A percentile compares a stretch with the other conserved stretches of the same genome.
phyloP scores from a whole-genome alignment of 163 green algal genomes.

The Prototheca cutis region DNA sequence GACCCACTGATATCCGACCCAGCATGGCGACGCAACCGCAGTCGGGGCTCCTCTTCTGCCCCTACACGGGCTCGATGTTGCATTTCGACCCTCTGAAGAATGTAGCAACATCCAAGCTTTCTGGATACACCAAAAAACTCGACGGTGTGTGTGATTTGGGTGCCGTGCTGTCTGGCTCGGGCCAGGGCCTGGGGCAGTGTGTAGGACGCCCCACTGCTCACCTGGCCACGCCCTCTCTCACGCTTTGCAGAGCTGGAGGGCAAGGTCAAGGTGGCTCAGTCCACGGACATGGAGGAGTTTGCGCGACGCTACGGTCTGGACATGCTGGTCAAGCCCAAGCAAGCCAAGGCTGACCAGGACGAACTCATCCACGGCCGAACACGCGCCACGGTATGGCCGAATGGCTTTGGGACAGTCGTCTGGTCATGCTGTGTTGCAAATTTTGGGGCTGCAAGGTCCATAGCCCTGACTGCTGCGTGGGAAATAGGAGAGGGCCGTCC shows the following conservation, averaged over 20 bases:
- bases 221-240: no score
- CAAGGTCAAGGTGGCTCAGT: slow-evolving; percentile 5
- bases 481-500: no score
- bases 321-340: slow-evolving; percentile 42
- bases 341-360: slow-evolving; percentile 35
- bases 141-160: slow-evolving; percentile 38
- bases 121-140: slow-evolving; percentile 34
- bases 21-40: background rate
- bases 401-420: no score
- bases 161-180: no score
- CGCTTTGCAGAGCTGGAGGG: slow-evolving; percentile 15
- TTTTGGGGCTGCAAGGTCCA: no score
- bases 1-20: no score
- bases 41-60: slow-evolving; percentile 52
- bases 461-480: no score
- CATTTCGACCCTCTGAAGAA: slow-evolving; percentile 41
- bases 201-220: no score
- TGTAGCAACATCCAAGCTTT: slow-evolving; percentile 38
- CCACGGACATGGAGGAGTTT: slow-evolving; percentile 44
- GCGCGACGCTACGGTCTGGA: slow-evolving; percentile 53
- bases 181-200: no score
- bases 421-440: background rate
- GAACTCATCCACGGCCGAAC: slow-evolving; percentile 22
- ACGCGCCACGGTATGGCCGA: slow-evolving; percentile 37
- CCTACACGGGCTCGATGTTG: slow-evolving; percentile 50